These are phyloP conservation scores for Phialemonium atrogriseum DNA, from an alignment of 2,329 filamentous ascomycete genomes.

Conservation along the genomic window DNA sequence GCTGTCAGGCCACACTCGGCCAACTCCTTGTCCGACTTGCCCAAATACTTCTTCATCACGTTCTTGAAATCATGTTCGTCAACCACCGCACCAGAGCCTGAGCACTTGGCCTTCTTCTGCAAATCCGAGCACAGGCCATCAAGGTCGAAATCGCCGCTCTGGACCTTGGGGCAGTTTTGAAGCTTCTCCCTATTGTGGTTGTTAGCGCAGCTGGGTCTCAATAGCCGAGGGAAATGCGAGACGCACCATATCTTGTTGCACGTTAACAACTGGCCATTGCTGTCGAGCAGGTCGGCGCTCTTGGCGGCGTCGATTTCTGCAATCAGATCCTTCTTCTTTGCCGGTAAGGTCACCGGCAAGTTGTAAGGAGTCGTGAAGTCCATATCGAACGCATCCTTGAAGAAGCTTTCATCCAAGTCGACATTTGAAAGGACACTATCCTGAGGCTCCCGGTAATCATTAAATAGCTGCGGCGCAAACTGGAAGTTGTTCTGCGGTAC, in stretches of 20 bases:
- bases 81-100: constrained; percentile 81
- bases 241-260: constrained; percentile 92
- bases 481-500: constrained; percentile 74
- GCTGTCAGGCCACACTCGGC: constrained; percentile 4
- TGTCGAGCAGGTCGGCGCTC: constrained; percentile 56
- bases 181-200: constrained; percentile 67
- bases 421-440: constrained; percentile 64
- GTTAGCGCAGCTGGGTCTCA: constrained; percentile 29
- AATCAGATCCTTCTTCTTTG: constrained; percentile 61
- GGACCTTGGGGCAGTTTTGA: constrained; percentile 78
- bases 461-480: constrained; percentile 88
- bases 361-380: constrained; percentile 82
- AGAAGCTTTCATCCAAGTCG: constrained; percentile 62
- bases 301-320: constrained; percentile 70
- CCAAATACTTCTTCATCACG: constrained; percentile 59
- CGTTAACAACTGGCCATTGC: constrained; percentile 57
- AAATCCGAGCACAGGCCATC: constrained; percentile 89
- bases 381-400: constrained; percentile 69
- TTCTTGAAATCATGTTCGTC: constrained; percentile 81
- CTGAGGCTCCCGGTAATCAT: constrained; percentile 85
- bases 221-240: neutral
- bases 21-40: constrained; percentile 20
- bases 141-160: constrained; percentile 86
- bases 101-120: constrained; percentile 92
- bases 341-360: constrained; percentile 33